Evolutionary conservation across 2,329 filamentous ascomycete species (phyloP).

Genomic region (Thielaviopsis musarum): DNA sequence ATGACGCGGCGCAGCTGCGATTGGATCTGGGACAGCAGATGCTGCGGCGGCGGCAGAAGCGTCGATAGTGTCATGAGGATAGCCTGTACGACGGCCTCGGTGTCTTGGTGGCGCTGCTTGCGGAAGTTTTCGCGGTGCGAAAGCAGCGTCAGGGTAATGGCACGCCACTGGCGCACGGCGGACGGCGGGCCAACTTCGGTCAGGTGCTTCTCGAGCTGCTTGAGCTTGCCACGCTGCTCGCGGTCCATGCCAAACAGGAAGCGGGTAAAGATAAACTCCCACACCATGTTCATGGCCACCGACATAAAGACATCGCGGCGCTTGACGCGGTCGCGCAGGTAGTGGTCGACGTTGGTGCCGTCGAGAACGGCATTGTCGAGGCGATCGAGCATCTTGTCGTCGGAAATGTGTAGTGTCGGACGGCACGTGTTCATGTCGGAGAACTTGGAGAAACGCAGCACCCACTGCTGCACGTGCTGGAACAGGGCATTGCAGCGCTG

Average conservation of each 20-base stretch:
- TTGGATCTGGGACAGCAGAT: conserved; percentile 65
- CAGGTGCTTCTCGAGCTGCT: conserved; percentile 82
- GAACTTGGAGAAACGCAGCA: conserved; percentile 92
- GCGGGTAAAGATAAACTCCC: conserved; percentile 95
- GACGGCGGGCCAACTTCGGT: conserved; percentile 70
- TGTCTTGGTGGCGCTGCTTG: conserved; percentile 71
- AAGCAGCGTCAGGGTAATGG: conserved; percentile 81
- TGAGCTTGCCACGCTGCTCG: conserved; percentile 94
- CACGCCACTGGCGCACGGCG: conserved; percentile 95
- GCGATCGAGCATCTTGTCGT: conserved; percentile 85
- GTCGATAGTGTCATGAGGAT: conserved; percentile 67
- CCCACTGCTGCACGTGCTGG: conserved; percentile 94
- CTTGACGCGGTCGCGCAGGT: conserved; percentile 72
- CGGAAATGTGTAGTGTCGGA: conserved; percentile 64
- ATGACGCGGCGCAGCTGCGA: conserved; percentile 77
- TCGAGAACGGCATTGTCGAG: conserved; percentile 91
- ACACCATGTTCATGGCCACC: conserved; percentile 97
- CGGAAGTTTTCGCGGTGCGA: conserved; percentile 66
- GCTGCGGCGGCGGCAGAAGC: conserved; percentile 71
- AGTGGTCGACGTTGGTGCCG: conserved; percentile 78
- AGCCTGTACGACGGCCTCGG: conserved; percentile 81
- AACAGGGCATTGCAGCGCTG: conserved; percentile 86
- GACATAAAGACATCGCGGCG: conserved; percentile 96
- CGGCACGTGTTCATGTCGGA: conserved; percentile 84
- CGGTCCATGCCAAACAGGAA: conserved; percentile 98